These are phyloP conservation scores for Kazachstania taianensis DNA, from an alignment of 805 yeast genomes.

Conservation along the genomic window DNA sequence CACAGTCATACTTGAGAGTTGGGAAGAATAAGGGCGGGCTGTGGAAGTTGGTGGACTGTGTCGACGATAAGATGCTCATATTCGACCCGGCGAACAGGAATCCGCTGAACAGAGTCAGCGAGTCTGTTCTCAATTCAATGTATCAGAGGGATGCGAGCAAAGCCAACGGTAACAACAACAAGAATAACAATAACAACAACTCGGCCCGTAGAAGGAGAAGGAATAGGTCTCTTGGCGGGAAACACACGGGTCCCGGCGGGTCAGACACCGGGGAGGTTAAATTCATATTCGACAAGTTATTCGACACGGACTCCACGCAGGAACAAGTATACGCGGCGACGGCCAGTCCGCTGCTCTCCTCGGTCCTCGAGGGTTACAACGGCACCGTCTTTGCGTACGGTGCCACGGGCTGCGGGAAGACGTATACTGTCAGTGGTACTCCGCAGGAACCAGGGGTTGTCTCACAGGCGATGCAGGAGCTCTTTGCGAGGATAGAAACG, in stretches of 20 bases:
- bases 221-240: background rate
- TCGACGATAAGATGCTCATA: constrained; percentile 75
- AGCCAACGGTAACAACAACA: constrained; percentile 11
- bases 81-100: constrained; percentile 76
- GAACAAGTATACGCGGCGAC: constrained; percentile 57
- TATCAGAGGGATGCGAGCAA: constrained; percentile 14
- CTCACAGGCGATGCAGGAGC: constrained; percentile 64
- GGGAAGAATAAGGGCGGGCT: constrained; percentile 29
- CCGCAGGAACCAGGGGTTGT: constrained; percentile 69
- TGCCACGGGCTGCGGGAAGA: constrained; percentile 97
- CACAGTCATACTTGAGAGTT: background rate
- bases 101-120: constrained; percentile 35
- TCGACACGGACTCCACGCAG: constrained; percentile 58
- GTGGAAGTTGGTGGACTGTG: constrained; percentile 64
- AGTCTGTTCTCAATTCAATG: constrained; percentile 22
- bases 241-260: background rate
- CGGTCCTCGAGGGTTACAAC: constrained; percentile 75
- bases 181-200: background rate
- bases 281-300: constrained; percentile 72
- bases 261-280: constrained; percentile 54
- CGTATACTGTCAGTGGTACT: constrained; percentile 79
- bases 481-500: constrained; percentile 52
- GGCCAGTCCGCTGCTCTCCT: constrained; percentile 60
- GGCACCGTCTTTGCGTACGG: constrained; percentile 94
- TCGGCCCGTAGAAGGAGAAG: background rate